Percentiles rank a stretch among this genome's conserved stretches.
Evolutionary conservation across 1,284 basidiomycete species (phyloP).

Genomic region (Malassezia sp.): DNA sequence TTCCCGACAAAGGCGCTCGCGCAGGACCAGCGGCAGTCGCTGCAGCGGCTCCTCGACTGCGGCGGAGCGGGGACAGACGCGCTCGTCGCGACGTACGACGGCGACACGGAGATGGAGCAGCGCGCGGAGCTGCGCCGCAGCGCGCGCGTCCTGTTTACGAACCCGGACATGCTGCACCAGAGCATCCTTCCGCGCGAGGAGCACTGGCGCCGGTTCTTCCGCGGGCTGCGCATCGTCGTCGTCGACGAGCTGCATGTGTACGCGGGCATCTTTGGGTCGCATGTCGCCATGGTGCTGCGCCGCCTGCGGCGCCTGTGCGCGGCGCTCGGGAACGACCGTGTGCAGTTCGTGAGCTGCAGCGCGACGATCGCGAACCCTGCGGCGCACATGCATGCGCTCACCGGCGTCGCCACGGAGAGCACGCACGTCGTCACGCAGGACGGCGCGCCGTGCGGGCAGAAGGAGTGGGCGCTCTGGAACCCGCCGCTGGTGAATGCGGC

Average conservation of each 20-base stretch:
- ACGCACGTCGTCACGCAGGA: constrained; percentile 64
- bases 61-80: constrained; percentile 57
- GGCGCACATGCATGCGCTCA: constrained; percentile 53
- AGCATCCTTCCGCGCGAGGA: constrained; percentile 76
- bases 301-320: constrained; percentile 63
- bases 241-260: constrained; percentile 80
- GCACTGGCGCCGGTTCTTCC: constrained; percentile 61
- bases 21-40: constrained; percentile 62
- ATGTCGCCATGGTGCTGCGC: constrained; percentile 37
- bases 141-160: constrained; percentile 51
- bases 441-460: constrained; percentile 68
- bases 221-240: constrained; percentile 65
- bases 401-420: constrained; percentile 46
- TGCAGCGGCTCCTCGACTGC: constrained; percentile 52
- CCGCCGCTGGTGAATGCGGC: constrained; percentile 57
- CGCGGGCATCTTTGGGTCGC: constrained; percentile 37
- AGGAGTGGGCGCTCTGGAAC: constrained; percentile 52
- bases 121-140: constrained; percentile 47
- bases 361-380: constrained; percentile 71
- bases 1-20: constrained; percentile 90
- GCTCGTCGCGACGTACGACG: constrained; percentile 72
- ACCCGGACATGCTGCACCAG: constrained; percentile 68
- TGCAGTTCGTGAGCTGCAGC: constrained; percentile 72
- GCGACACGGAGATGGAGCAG: constrained; percentile 65
- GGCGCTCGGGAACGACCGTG: constrained; percentile 66